These are phyloP conservation scores for Diaporthe sp. DNA, from an alignment of 2,329 filamentous ascomycete genomes.

Conservation along the genomic window DNA sequence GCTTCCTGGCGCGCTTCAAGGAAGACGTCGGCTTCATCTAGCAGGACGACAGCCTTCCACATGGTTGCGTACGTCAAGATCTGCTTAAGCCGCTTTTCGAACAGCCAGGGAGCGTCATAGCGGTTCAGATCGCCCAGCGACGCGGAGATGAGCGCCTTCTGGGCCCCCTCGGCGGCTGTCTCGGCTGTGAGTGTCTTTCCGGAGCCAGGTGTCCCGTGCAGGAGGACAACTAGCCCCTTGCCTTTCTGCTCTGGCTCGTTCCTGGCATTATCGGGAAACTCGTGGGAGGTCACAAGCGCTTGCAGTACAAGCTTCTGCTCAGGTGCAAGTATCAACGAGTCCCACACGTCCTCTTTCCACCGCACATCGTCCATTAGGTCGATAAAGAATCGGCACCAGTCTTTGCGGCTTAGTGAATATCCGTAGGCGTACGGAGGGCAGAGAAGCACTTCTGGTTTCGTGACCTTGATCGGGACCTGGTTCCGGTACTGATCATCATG, in stretches of 20 bases:
- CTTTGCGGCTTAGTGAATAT: not conserved
- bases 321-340: not conserved
- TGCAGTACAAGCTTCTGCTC: not conserved
- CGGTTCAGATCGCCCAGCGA: not conserved
- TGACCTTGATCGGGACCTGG: not conserved
- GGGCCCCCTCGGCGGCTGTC: not conserved
- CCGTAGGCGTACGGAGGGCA: constrained; percentile 9
- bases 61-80: not conserved
- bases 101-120: not conserved
- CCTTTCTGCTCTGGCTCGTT: constrained; percentile 16
- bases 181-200: constrained; percentile 8
- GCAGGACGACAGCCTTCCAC: constrained; percentile 16
- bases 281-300: not conserved
- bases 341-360: not conserved
- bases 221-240: not conserved
- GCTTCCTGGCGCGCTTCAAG: constrained; percentile 3
- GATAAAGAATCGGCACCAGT: constrained; percentile 6
- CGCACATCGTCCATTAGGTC: constrained; percentile 9
- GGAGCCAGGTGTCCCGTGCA: constrained; percentile 1
- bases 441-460: not conserved
- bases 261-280: not conserved
- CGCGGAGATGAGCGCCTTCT: not conserved
- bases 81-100: not conserved
- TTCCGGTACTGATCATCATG: constrained; percentile 1
- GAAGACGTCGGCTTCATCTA: constrained; percentile 1